Conservation (phyloP, 2,329 filamentous ascomycete species). For the Rasamsonia emersonii region DNA sequence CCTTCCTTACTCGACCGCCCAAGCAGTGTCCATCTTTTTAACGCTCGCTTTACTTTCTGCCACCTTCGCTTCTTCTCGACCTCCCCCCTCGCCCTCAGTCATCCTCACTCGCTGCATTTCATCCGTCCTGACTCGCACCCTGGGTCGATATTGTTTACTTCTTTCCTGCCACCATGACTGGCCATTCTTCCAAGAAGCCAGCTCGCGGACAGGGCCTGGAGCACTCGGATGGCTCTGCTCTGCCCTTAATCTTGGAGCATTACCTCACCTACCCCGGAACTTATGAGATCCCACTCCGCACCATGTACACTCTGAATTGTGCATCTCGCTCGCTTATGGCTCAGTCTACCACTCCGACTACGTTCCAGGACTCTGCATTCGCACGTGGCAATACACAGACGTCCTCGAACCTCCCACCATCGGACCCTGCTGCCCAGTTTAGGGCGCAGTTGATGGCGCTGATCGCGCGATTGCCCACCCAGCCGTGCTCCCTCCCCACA, state of each 20-base stretch:
- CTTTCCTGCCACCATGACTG: constrained; percentile 2
- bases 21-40: too few species aligned
- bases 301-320: constrained; percentile 60
- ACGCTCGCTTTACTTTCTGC: too few species aligned
- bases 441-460: constrained; percentile 39
- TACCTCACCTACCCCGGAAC: constrained; percentile 52
- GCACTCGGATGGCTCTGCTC: constrained; percentile 31
- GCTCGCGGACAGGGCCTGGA: constrained; percentile 13
- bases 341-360: constrained; percentile 20
- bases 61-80: too few species aligned
- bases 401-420: constrained; percentile 16
- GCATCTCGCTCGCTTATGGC: constrained; percentile 34
- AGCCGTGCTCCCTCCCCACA: constrained; percentile 54
- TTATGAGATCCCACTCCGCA: constrained; percentile 59
- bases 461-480: constrained; percentile 49
- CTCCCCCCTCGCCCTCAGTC: too few species aligned
- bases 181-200: constrained; percentile 11
- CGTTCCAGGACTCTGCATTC: constrained; percentile 26
- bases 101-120: too few species aligned
- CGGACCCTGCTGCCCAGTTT: constrained; percentile 34
- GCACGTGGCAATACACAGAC: constrained; percentile 22
- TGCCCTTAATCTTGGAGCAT: constrained; percentile 51
- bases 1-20: too few species aligned
- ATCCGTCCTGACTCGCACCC: too few species aligned
- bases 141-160: too few species aligned